Base-by-base conservation (phyloP, 495 filamentous ascomycete species). In the Antarctomyces pellizariae region DNA sequence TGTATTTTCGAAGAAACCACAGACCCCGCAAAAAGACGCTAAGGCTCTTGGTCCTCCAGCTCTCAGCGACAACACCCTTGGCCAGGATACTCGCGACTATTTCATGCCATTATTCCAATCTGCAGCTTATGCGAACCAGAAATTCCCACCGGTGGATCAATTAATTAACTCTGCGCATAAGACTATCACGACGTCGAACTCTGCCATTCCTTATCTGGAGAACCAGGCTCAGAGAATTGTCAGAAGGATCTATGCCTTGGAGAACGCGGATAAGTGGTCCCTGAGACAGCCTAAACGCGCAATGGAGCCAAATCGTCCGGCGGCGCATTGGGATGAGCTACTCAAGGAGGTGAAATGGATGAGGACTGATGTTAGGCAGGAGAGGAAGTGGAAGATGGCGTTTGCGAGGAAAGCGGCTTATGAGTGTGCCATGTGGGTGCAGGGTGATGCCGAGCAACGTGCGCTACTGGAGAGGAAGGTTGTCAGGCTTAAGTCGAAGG, bases 281-380 rank as follows among this genome's bases (percentile, higher is more conserved):
- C 53, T 97, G 33, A 63, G 83, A 27, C 89, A 95, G 41, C 61
- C 80, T 25, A 67, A 80, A 36, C 69, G 75, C 25, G 67, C 65
- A 16, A 53, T 61, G 2, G 86, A 97, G 43, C 86, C 89, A 16
- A 56, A 56, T 5, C 62, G 79, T 19, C 68, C 71, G 7, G 54
- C 61, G 2, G 63, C 67, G 4, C 83, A 93, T 44, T 71, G 66
- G 63, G 86, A 97, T 52, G 60, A 86, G 22, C 46, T 95, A 21
- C 50, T 95, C 5, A 61, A 78, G 35, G 78, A 97, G 49, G 75
- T 83, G 64, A 90, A 79, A 47, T 93, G 86, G 89, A 78, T 97
- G 69, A 64, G 78, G 19, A 91, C 78, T 2, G 86, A 97, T 52
- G 95, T 95, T 39, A 60, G 74, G 16, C 77, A 91, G 49, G 86